Conservation (phyloP, 139 green algal species). For the Coelastrella sp. region DNA sequence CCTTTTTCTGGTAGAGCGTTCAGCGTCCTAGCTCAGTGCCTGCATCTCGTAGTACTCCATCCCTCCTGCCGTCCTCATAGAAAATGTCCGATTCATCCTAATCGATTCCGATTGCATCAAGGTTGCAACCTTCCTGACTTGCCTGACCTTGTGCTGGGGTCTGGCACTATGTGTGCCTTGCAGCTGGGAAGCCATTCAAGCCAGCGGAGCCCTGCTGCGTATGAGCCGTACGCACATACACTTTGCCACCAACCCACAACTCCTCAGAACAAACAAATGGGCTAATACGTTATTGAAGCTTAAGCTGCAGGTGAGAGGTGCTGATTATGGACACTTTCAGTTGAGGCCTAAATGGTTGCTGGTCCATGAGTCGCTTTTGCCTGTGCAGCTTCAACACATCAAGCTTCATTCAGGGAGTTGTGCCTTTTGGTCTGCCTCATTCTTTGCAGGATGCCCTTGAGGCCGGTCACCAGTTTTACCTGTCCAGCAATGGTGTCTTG, state of each 20-base stretch:
- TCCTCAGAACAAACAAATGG: conserved; percentile 72
- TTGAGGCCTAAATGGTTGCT: background rate
- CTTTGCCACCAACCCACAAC: conserved; percentile 69
- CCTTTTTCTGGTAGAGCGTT: no score
- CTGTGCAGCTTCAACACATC: background rate
- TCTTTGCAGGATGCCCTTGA: conserved; percentile 56
- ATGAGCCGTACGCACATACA: conserved; percentile 81
- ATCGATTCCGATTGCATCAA: no score
- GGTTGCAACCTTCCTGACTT: no score
- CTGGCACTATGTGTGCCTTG: background rate
- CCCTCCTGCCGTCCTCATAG: no score
- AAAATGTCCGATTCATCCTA: no score
- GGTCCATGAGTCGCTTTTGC: background rate
- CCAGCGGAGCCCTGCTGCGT: conserved; percentile 59
- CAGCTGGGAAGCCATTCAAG: conserved; percentile 75
- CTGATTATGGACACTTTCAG: background rate
- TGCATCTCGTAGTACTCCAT: no score
- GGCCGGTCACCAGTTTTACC: conserved; percentile 62
- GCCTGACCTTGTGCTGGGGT: no score
- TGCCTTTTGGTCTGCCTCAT: background rate
- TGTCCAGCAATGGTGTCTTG: conserved; percentile 74
- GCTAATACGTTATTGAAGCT: conserved; percentile 63
- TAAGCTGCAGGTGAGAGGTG: conserved; percentile 48
- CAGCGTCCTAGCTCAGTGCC: no score
- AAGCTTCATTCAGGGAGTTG: background rate